Percentiles rank a stretch among this genome's conserved stretches.
phyloP scores from a whole-genome alignment of 1,139 yeast genomes.

The Hyphopichia buzzinii region DNA sequence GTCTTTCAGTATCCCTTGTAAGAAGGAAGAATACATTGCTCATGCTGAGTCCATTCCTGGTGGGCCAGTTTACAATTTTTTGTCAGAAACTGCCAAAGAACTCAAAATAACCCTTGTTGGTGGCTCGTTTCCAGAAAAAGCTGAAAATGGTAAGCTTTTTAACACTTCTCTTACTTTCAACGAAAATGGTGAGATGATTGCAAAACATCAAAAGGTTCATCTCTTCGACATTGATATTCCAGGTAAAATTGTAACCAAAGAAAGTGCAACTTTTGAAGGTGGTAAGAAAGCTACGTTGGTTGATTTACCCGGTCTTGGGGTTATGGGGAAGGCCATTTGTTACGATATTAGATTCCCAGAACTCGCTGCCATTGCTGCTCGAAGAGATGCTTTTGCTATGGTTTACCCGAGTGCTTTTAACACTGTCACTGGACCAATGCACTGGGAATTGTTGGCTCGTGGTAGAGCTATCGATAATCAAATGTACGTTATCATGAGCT shows the following conservation, averaged over 20 bases:
- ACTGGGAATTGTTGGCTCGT: constrained; percentile 74
- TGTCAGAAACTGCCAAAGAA: constrained; percentile 20
- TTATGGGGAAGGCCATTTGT: constrained; percentile 70
- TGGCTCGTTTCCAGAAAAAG: constrained; percentile 23
- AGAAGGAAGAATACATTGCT: constrained; percentile 15
- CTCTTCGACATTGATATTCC: constrained; percentile 79
- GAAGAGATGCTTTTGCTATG: constrained; percentile 66
- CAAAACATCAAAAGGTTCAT: constrained; percentile 77
- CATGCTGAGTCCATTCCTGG: constrained; percentile 21
- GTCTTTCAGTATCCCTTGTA: constrained; percentile 18
- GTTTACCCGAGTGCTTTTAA: constrained; percentile 89
- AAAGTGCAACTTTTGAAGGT: constrained; percentile 73
- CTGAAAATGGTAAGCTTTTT: constrained; percentile 15
- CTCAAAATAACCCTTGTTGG: constrained; percentile 21
- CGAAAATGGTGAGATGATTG: constrained; percentile 55
- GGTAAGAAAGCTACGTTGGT: constrained; percentile 58
- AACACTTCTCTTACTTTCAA: constrained; percentile 37
- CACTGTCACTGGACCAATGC: constrained; percentile 80
- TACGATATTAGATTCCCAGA: constrained; percentile 87
- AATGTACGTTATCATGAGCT: constrained; percentile 65
- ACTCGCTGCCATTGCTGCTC: constrained; percentile 56
- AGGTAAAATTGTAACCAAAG: constrained; percentile 64
- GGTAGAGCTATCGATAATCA: constrained; percentile 85
- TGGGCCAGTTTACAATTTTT: constrained; percentile 19
- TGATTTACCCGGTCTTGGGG: constrained; percentile 37